Evolutionary conservation across 257 asterid species (phyloP).

Genomic region (Solanum bulbocastanum): DNA sequence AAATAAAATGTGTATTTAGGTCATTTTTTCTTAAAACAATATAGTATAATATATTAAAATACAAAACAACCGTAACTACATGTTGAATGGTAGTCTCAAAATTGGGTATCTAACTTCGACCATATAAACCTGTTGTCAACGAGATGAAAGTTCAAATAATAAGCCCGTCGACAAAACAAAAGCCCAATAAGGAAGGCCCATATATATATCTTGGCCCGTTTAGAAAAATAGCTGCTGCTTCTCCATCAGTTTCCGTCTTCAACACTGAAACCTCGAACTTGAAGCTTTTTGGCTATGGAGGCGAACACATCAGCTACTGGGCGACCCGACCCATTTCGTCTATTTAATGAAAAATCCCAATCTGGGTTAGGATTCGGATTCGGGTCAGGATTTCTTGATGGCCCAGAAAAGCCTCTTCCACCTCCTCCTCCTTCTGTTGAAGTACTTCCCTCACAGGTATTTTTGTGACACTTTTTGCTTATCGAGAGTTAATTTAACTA

Average conservation of each 20-base stretch:
- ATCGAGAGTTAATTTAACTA: neutral
- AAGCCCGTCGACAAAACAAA: neutral
- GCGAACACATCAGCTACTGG: neutral
- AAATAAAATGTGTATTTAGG: no score
- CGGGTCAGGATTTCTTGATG: slow-evolving; percentile 44
- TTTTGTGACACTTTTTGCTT: neutral
- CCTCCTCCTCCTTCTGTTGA: slow-evolving; percentile 80
- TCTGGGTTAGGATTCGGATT: slow-evolving; percentile 41
- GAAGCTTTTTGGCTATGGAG: neutral
- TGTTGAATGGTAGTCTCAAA: no score
- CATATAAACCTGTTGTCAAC: no score
- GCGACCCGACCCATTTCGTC: slow-evolving; percentile 19
- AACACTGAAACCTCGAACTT: neutral
- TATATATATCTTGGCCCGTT: slow-evolving; percentile 18
- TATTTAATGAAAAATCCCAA: slow-evolving; percentile 45
- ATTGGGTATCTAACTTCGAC: neutral
- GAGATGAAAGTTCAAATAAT: neutral
- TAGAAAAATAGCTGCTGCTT: neutral
- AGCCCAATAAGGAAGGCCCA: neutral
- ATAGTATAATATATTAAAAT: no score
- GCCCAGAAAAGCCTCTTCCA: slow-evolving; percentile 37
- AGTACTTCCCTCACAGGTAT: slow-evolving; percentile 59
- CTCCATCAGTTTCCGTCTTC: neutral
- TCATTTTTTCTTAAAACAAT: no score
- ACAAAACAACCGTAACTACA: no score